phyloP scores from a whole-genome alignment of 768 basidiomycete genomes.

The Lactarius vividus region DNA sequence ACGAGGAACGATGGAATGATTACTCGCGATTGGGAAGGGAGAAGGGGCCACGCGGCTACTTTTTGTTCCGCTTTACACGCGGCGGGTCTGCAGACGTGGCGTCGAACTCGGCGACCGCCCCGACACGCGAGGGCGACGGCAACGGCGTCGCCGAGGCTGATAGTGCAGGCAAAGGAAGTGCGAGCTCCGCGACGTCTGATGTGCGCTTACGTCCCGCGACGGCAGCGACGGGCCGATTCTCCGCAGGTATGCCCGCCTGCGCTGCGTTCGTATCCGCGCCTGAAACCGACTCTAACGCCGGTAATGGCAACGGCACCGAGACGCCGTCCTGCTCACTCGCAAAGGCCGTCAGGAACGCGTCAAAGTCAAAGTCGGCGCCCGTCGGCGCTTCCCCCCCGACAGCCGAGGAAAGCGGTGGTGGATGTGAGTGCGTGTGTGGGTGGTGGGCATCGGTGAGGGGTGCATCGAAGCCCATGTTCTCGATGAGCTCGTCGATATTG shows the following conservation, averaged over 20 bases:
- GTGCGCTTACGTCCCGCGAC: conserved; percentile 33
- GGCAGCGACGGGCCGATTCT: conserved; percentile 11
- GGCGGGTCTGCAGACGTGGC: conserved; percentile 15
- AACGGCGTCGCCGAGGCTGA: conserved; percentile 4
- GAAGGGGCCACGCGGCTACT: conserved; percentile 24
- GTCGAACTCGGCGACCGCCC: background rate
- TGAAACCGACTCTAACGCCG: background rate
- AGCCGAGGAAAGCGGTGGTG: conserved; percentile 21
- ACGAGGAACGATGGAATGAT: background rate
- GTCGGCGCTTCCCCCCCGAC: conserved; percentile 30
- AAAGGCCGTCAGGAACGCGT: conserved; percentile 34
- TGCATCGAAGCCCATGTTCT: conserved; percentile 61
- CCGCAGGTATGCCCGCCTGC: background rate
- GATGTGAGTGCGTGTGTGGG: background rate
- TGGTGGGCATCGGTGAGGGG: conserved; percentile 29
- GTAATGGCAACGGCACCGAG: conserved; percentile 25
- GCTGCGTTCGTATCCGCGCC: background rate
- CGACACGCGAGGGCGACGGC: background rate
- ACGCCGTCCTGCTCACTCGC: conserved; percentile 35
- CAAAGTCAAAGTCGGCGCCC: conserved; percentile 24
- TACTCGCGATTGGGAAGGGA: background rate
- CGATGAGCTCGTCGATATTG: conserved; percentile 69
- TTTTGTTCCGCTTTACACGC: conserved; percentile 32
- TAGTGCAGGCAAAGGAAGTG: conserved; percentile 9
- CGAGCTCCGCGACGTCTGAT: conserved; percentile 33